Evolutionary conservation across 345 rosid species (phyloP).

Genomic region (Populus euphratica): DNA sequence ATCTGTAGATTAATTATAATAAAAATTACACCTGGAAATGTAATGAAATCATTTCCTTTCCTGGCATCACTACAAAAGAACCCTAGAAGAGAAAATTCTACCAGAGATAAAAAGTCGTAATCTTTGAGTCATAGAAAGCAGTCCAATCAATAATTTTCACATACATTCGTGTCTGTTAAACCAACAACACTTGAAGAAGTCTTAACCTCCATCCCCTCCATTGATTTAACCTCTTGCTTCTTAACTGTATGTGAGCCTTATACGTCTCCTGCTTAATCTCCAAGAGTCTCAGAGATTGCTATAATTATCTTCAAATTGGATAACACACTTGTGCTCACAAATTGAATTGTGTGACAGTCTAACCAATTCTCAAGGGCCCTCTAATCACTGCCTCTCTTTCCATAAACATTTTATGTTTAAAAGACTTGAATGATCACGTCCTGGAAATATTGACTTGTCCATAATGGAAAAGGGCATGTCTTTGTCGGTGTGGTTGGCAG

Average conservation of each 20-base stretch:
- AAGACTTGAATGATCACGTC: neutral
- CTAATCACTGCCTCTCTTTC: neutral
- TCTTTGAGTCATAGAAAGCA: neutral
- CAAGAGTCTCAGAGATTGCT: neutral
- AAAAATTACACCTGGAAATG: too few relatives aligned
- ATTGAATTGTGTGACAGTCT: neutral
- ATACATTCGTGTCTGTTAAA: neutral
- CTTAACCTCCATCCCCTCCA: too few relatives aligned
- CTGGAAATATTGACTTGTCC: neutral
- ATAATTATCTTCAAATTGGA: neutral
- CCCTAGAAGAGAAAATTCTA: neutral
- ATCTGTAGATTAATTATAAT: too few relatives aligned
- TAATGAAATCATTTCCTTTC: too few relatives aligned
- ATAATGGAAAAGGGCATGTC: neutral
- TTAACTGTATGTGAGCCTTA: neutral
- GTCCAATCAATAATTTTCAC: neutral
- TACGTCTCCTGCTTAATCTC: neutral
- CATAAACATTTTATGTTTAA: neutral
- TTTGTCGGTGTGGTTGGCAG: too few relatives aligned
- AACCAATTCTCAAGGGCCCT: neutral
- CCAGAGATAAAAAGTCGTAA: neutral
- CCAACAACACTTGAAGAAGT: neutral
- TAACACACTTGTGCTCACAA: neutral
- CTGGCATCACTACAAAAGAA: too few relatives aligned
- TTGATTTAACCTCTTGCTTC: neutral